These are phyloP conservation scores for Aspergillus spinulosporus DNA, from an alignment of 2,329 filamentous ascomycete genomes.

Conservation along the genomic window DNA sequence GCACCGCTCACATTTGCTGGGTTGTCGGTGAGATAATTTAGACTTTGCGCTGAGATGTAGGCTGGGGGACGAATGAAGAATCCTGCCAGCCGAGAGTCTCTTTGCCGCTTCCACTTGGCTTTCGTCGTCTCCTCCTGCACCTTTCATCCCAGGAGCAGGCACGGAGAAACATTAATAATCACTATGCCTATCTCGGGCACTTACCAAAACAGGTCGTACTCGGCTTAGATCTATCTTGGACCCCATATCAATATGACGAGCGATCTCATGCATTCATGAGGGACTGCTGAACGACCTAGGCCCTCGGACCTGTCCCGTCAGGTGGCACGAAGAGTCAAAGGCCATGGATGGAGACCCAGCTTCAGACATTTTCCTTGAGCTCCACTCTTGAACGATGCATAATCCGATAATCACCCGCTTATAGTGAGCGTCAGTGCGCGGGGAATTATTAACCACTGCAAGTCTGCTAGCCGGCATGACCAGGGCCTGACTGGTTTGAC, in stretches of 20 bases:
- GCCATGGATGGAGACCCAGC: neutral
- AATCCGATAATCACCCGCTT: constrained; percentile 13
- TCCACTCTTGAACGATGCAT: neutral
- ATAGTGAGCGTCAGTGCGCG: constrained; percentile 19
- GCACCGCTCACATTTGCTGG: constrained; percentile 18
- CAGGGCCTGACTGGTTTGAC: neutral
- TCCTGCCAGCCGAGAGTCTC: constrained; percentile 2
- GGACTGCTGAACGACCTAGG: neutral
- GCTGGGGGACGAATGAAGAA: constrained; percentile 10
- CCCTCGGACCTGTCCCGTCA: constrained; percentile 3
- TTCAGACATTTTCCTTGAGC: neutral
- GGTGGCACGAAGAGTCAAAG: neutral
- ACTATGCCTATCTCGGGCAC: neutral
- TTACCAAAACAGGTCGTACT: neutral
- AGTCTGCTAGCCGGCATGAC: neutral
- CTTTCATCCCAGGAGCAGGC: constrained; percentile 18
- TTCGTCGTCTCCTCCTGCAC: constrained; percentile 3
- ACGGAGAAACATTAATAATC: neutral
- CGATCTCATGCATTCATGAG: neutral
- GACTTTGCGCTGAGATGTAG: constrained; percentile 10
- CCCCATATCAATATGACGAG: neutral
- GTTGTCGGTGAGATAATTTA: constrained; percentile 19
- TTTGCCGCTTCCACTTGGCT: neutral
- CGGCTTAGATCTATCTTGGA: neutral
- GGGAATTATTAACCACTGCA: neutral